Base-by-base conservation (phyloP, 139 green algal genomes). In the Tetradesmus lagerheimii region DNA sequence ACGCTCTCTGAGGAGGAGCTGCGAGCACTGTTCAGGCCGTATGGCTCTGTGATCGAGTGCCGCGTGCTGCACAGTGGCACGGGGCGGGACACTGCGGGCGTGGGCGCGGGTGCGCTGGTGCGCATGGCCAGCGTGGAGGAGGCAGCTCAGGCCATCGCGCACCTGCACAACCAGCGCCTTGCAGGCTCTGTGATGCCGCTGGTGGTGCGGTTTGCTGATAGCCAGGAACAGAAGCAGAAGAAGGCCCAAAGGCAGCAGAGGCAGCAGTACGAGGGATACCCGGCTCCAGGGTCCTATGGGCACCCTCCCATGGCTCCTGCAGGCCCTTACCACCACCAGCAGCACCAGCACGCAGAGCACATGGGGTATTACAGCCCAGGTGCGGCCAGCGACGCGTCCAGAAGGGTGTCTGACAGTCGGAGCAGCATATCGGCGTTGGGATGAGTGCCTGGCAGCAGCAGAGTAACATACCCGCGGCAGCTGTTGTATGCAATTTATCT, bases 161-260 rank as follows among this genome's bases (percentile, higher is more conserved):
- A 86, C 8, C 90, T 97, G 27, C 94, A 96, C 81, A 92, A 93
- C 57, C 80, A 84, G n/a, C 67, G 91, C 15, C 83, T 90, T 0
- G 85, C 82, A 4, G 94, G 93, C n/a, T 89, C 80, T 67, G 45
- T 79, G 0, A 84, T 93, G 77, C 91, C 93, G 14, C 80, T 96
- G 89, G 64, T 96, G 8, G 94, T 96, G 37, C 94, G 94, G 35
- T 96, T 92, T 83, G 93, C 94, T 37, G 94, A 95, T 83, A 94
- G 88, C 27, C 85, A 93, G 47, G 94, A 96, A 31, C 94, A 97
- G 53, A 97, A 97, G 86, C 92, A 53, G 25, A 91, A 91, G 62
- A 91, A 91, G 57, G 78, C 92, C n/a, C 88, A 89, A 27, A 57
- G 88, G 12, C 89, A 93, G 83, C 50, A 87, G 31, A 92, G 79